A percentile compares a stretch with the other conserved stretches of the same genome.
Evolutionary conservation across 1,284 basidiomycete species (phyloP).

Genomic region (Ganoderma lucidum): DNA sequence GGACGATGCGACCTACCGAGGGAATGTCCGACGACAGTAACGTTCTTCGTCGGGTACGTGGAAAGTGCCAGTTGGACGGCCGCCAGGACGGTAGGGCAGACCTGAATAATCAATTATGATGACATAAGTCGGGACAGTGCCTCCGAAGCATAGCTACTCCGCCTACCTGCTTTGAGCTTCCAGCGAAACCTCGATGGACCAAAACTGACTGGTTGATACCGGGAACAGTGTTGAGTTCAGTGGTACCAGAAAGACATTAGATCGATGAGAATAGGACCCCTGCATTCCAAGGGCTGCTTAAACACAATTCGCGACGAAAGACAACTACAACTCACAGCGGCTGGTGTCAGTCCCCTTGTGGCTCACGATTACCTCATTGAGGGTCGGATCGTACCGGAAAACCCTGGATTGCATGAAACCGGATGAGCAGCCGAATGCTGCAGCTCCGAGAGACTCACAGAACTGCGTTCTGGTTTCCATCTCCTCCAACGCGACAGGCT

Average conservation of each 20-base stretch:
- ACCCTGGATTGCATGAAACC: slow-evolving; percentile 8
- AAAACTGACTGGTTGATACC: slow-evolving; percentile 48
- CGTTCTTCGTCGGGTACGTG: slow-evolving; percentile 35
- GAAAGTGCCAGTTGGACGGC: slow-evolving; percentile 45
- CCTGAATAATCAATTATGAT: slow-evolving; percentile 15
- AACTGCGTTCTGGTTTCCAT: slow-evolving; percentile 19
- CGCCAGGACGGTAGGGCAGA: slow-evolving; percentile 41
- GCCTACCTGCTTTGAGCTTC: slow-evolving; percentile 56
- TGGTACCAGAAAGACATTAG: slow-evolving; percentile 47
- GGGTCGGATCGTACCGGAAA: slow-evolving; percentile 19
- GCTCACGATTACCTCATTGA: slow-evolving; percentile 16
- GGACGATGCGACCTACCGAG: slow-evolving; percentile 40
- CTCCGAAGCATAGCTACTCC: background rate
- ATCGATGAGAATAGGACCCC: slow-evolving; percentile 48
- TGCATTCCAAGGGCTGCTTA: background rate
- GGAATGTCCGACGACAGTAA: slow-evolving; percentile 48
- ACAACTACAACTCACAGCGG: slow-evolving; percentile 6
- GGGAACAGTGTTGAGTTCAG: slow-evolving; percentile 59
- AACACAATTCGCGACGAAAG: background rate
- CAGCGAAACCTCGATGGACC: slow-evolving; percentile 61
- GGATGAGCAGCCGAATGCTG: too few species aligned
- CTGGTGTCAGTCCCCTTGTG: slow-evolving; percentile 16
- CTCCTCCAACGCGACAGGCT: slow-evolving; percentile 15
- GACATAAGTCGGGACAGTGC: background rate
- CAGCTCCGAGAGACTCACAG: slow-evolving; percentile 10